Evolutionary conservation across 768 basidiomycete genomes (phyloP), one percentile per base, ranked within the genome.

Genomic region (Leucocoprinus sp.): DNA sequence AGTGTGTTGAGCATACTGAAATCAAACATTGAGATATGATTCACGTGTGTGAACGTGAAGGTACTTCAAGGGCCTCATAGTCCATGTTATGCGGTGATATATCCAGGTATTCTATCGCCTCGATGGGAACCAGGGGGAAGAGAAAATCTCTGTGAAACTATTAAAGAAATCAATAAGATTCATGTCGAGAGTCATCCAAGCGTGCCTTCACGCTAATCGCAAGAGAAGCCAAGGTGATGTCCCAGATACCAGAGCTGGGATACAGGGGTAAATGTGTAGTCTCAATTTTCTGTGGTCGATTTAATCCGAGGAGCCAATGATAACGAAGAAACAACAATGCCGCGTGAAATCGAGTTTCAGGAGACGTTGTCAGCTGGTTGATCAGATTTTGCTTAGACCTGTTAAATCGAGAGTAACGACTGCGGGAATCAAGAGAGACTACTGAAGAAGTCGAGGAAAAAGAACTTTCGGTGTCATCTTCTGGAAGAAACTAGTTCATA

Each of bases 61-160:
- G 3, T 45, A 76, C 81, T 68, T 84, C 82, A 12, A 85, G 63
- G 43, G 75, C 71, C 3, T 68, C 67, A 26, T 68, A 68, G 2
- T 58, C 57, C 42, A 78, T 56, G 0, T 54, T 26, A 55, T 77
- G 70, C 0, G 74, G 75, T 1, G 78, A 72, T 14, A 84, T 44
- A 0, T 54, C 50, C 8, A 76, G 55, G 52, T 75, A 82, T 41
- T 81, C 78, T 27, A 55, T 53, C 0, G 75, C 67, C 41, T 65
- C 68, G 1, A 83, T 66, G 1, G 79, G 76, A 9, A 63, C 54
- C 5, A 83, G 64, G 8, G 82, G 82, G 1, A 62, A 51, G 14
- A 84, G 59, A 37, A 77, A 73, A 58, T 84, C 82, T 11, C 81
- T 75, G 61, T 84, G 78, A 43, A 77, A 67, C 80, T 84, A 49